phyloP scores from a whole-genome alignment of 139 green algal genomes.

The Axilococcus clingmanii region DNA sequence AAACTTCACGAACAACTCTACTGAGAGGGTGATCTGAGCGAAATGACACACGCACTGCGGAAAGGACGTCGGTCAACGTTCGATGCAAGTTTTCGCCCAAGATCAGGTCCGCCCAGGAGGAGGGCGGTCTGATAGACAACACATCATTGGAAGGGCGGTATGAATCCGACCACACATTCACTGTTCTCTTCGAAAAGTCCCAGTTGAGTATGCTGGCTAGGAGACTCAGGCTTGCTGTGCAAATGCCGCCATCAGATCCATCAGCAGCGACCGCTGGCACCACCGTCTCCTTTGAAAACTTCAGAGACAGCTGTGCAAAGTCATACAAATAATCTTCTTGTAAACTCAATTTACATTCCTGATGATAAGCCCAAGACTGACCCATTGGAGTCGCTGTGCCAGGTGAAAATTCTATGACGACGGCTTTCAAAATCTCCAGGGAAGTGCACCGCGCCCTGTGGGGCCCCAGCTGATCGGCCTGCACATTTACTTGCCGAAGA shows the following conservation, averaged over 20 bases:
- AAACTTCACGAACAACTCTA: too few species aligned
- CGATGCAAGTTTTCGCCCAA: too few species aligned
- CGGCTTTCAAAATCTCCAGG: slow-evolving; percentile 36
- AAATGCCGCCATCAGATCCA: slow-evolving; percentile 38
- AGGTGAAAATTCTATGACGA: slow-evolving; percentile 71
- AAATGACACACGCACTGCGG: too few species aligned
- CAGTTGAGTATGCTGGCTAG: slow-evolving; percentile 58
- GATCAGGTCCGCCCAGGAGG: too few species aligned
- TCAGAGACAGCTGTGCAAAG: slow-evolving; percentile 50
- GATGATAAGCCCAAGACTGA: slow-evolving; percentile 71
- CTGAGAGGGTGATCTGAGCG: too few species aligned
- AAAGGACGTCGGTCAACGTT: too few species aligned
- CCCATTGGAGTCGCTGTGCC: slow-evolving; percentile 55
- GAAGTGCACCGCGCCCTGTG: neutral
- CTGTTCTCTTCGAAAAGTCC: slow-evolving; percentile 26
- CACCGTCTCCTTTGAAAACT: slow-evolving; percentile 18
- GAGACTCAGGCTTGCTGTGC: slow-evolving; percentile 47
- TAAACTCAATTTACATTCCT: slow-evolving; percentile 49
- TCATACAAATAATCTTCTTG: slow-evolving; percentile 51
- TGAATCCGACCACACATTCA: too few species aligned
- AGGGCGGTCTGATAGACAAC: too few species aligned
- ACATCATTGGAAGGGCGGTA: too few species aligned
- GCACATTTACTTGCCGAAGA: neutral
- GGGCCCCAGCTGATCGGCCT: neutral
- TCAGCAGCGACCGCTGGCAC: slow-evolving; percentile 11